A percentile compares a stretch with the other conserved stretches of the same genome.
phyloP scores from a whole-genome alignment of 768 basidiomycete species.

The Mycena maculata region DNA sequence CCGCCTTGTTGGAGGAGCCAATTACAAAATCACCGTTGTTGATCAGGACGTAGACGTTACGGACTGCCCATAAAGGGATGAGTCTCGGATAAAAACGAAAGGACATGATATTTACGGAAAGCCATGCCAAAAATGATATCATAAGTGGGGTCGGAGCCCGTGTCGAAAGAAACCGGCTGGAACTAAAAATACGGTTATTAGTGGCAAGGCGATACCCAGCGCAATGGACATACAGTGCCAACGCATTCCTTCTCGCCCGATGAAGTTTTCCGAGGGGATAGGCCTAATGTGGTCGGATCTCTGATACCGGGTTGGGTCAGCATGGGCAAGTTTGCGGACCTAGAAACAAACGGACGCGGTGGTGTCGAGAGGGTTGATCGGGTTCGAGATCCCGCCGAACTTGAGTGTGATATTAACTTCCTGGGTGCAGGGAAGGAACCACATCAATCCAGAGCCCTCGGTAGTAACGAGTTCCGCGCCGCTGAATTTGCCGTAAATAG shows the following conservation, averaged over 20 bases:
- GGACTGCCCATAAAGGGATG: conserved; percentile 58
- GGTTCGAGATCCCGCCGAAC: conserved; percentile 76
- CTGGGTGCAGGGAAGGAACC: conserved; percentile 83
- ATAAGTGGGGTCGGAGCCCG: conserved; percentile 62
- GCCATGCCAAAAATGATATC: conserved; percentile 88
- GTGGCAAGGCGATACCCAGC: not conserved
- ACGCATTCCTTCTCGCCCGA: conserved; percentile 70
- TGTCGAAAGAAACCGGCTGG: conserved; percentile 85
- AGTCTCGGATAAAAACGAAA: not conserved
- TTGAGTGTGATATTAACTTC: conserved; percentile 76
- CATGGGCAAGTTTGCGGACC: conserved; percentile 20
- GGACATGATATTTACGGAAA: conserved; percentile 63
- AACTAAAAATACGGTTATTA: conserved; percentile 55
- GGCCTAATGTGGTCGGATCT: conserved; percentile 28
- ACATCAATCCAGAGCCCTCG: conserved; percentile 57
- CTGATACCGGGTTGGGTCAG: conserved; percentile 1
- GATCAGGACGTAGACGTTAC: conserved; percentile 78
- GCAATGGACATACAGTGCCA: conserved; percentile 65
- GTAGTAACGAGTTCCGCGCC: conserved; percentile 71
- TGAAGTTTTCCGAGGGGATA: conserved; percentile 24
- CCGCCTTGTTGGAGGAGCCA: conserved; percentile 56
- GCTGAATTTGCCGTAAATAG: conserved; percentile 82
- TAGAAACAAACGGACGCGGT: conserved; percentile 67
- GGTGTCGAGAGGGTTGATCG: conserved; percentile 80
- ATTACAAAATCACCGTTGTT: conserved; percentile 79